Base-by-base conservation (phyloP, 75 land plant species). In the Pinus tabuliformis region DNA sequence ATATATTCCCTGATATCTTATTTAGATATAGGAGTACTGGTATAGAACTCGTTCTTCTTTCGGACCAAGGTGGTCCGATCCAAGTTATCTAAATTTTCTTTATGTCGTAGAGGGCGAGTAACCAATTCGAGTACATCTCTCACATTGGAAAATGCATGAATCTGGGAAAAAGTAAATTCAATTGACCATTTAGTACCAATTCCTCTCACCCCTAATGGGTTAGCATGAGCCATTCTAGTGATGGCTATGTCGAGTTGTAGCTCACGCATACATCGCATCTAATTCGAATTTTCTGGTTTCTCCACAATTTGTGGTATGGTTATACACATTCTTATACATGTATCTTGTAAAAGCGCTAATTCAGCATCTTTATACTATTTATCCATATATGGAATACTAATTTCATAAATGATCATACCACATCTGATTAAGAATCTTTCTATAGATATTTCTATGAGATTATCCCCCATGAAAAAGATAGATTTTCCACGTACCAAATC, bases 401-500 rank as follows among this genome's bases (percentile, higher is more conserved):
- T 58, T 61, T 79, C 54, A 42, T 73, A 73, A 76, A 63, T 26
- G 33, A 80, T 80, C 45, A 80, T 58, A 57, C 74, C 78, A 77
- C 75, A 77, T 68, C 20, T 45, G 58, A 75, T 74, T 65, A 80
- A 66, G 28, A 75, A 80, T 75, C 78, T 74, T 73, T 62, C 78
- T 80, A 61, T 11, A 61, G 59, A 80, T 6, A 80, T 49, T 80
- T 80, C 57, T 75, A 75, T 58, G 20, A 75, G 11, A 80, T 75
- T 80, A 30, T 80, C 61, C 28, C 39, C 57, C 78, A 80, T 80
- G 28, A 80, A 75, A 80, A 80, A 80, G 20, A 80, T 39, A 22
- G 57, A 59, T 65, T 80, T 80, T n/a, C 72, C 61, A 18, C 4
- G 11, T 65, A 36, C 59, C 33, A 80, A 75, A 64, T 80, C 59